phyloP scores from a whole-genome alignment of 169 alveolate genomes.

The Toxoplasma gondii region DNA sequence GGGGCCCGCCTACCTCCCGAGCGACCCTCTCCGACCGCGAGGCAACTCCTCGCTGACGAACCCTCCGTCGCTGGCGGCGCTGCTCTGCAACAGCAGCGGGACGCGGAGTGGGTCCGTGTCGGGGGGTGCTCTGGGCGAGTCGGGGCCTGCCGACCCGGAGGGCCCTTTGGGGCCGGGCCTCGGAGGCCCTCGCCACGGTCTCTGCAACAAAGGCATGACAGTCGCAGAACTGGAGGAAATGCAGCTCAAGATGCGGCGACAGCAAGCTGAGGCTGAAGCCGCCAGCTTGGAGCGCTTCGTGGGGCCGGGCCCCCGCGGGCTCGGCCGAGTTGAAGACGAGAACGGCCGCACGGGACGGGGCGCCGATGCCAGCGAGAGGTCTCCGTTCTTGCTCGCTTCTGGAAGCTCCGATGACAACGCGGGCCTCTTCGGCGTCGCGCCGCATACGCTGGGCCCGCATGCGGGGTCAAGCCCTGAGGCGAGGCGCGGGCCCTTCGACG shows the following conservation, averaged over 20 bases:
- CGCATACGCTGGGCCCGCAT: neutral
- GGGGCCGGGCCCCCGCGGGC: neutral
- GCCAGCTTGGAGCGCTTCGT: neutral
- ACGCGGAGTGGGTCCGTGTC: neutral
- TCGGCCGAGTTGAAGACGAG: neutral
- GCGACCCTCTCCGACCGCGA: neutral
- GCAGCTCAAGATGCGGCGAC: constrained; percentile 16
- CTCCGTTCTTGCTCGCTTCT: neutral
- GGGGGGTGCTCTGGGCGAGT: neutral
- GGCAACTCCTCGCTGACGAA: neutral
- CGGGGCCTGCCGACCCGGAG: neutral
- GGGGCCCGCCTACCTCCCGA: neutral
- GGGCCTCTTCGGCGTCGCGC: neutral
- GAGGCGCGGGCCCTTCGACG: neutral
- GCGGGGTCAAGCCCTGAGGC: neutral
- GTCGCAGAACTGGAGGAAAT: constrained; percentile 34
- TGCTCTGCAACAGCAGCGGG: neutral
- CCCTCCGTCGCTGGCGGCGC: constrained; percentile 16
- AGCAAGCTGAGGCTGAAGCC: constrained; percentile 21
- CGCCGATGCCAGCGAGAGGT: neutral
- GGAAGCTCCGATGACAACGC: neutral
- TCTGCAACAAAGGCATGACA: neutral
- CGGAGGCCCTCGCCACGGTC: neutral
- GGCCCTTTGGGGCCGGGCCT: neutral
- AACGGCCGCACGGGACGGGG: neutral